Evolutionary conservation across 23 red algal species (phyloP).

Genomic region (Rhodosorus marinus): DNA sequence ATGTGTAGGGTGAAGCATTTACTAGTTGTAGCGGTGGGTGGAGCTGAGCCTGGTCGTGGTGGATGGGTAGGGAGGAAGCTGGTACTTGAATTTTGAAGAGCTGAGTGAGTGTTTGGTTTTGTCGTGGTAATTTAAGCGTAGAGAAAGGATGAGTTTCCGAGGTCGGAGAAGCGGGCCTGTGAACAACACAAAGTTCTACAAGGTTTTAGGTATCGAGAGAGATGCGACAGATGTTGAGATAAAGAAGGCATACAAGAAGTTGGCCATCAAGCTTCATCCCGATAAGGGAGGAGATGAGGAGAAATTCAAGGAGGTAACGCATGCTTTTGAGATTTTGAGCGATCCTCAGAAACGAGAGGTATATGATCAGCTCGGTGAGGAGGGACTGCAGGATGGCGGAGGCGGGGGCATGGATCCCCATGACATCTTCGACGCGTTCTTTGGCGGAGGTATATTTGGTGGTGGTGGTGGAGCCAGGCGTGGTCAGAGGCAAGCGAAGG

Average conservation of each 20-base stretch:
- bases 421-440: constrained; percentile 92
- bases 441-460: constrained; percentile 36
- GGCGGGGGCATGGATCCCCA: constrained; percentile 54
- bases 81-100: too few species aligned
- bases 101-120: too few species aligned
- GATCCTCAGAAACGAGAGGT: constrained; percentile 89
- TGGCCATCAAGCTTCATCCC: constrained; percentile 62
- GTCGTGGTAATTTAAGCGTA: too few species aligned
- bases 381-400: constrained; percentile 61
- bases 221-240: constrained; percentile 46
- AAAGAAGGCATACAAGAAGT: constrained; percentile 71
- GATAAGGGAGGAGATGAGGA: constrained; percentile 94
- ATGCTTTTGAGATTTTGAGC: constrained; percentile 69
- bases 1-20: too few species aligned
- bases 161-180: too few species aligned
- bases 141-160: too few species aligned
- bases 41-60: too few species aligned
- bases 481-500: constrained; percentile 44
- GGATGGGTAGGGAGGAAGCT: too few species aligned
- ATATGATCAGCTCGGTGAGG: constrained; percentile 91
- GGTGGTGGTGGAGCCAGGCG: constrained; percentile 19
- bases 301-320: constrained; percentile 81
- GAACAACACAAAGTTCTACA: background rate
- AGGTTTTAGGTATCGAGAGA: background rate
- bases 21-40: too few species aligned